A percentile compares a stretch with the other conserved stretches of the same genome.
Evolutionary conservation across 2,329 filamentous ascomycete genomes (phyloP).

Genomic region (Beauveria scarabaeidicola): DNA sequence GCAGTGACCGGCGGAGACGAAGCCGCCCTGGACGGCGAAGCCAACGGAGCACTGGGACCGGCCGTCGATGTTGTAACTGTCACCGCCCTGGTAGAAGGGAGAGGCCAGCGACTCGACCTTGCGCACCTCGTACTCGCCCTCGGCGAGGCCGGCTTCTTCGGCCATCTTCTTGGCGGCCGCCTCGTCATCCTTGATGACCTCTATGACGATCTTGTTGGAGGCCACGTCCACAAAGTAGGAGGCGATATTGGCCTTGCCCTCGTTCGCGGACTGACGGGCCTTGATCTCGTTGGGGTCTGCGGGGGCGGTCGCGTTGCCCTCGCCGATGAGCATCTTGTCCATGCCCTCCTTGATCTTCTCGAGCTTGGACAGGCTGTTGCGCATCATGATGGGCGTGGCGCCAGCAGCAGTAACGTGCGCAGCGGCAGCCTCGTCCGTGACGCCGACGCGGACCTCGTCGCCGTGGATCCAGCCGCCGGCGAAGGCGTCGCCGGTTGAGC

Average conservation of each 20-base stretch:
- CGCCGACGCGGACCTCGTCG: slow-evolving; percentile 24
- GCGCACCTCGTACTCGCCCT: not conserved
- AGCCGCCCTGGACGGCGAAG: slow-evolving; percentile 31
- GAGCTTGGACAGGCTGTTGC: slow-evolving; percentile 29
- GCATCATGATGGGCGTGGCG: slow-evolving; percentile 24
- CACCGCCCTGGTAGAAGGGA: slow-evolving; percentile 26
- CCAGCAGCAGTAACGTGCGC: slow-evolving; percentile 27
- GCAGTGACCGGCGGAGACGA: slow-evolving; percentile 33
- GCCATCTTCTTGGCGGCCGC: slow-evolving; percentile 20
- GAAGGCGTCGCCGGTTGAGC: slow-evolving; percentile 24
- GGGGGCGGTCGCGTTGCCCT: slow-evolving; percentile 11
- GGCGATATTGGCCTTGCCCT: slow-evolving; percentile 21
- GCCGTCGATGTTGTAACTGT: slow-evolving; percentile 28
- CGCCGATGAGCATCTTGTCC: slow-evolving; percentile 30
- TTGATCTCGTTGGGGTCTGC: slow-evolving; percentile 16
- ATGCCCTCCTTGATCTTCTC: slow-evolving; percentile 31
- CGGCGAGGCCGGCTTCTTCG: slow-evolving; percentile 23
- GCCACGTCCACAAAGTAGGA: slow-evolving; percentile 30
- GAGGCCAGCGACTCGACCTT: slow-evolving; percentile 18
- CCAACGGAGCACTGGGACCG: slow-evolving; percentile 28
- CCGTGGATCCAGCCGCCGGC: slow-evolving; percentile 32
- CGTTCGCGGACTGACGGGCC: slow-evolving; percentile 13
- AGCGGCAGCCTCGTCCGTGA: slow-evolving; percentile 28
- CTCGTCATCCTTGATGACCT: slow-evolving; percentile 23
- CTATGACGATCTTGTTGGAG: slow-evolving; percentile 31